Evolutionary conservation across 768 basidiomycete species (phyloP).

Genomic region (Mrakia hoshinonis): DNA sequence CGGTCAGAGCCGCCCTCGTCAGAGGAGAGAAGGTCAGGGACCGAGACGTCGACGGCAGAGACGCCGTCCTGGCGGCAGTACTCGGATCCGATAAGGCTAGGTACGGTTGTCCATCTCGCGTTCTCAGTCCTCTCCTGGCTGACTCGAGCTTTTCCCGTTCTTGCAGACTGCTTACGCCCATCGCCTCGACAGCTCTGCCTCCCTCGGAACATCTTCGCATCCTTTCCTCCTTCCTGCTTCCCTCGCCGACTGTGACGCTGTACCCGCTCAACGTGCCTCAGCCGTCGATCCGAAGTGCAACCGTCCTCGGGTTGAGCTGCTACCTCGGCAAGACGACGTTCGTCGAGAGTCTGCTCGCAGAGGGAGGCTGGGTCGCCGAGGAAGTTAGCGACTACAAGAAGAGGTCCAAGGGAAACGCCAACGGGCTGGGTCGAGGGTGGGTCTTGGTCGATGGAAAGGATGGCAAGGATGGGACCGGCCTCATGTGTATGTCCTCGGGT

Average conservation of each 20-base stretch:
- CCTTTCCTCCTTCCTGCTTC: neutral
- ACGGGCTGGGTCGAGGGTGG: constrained; percentile 6
- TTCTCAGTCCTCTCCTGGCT: too few relatives aligned
- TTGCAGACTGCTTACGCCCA: neutral
- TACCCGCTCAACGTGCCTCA: constrained; percentile 6
- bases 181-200: neutral
- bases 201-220: neutral
- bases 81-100: neutral
- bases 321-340: neutral
- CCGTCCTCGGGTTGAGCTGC: neutral
- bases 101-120: neutral
- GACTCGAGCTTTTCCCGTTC: neutral
- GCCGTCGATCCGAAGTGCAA: neutral
- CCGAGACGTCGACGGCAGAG: neutral
- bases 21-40: neutral
- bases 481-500: neutral
- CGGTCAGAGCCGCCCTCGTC: neutral
- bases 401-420: neutral
- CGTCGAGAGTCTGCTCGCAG: constrained; percentile 2
- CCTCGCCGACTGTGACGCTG: neutral
- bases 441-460: constrained; percentile 7
- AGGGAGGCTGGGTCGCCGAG: neutral
- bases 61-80: neutral
- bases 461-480: constrained; percentile 15
- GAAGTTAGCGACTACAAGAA: neutral